Evolutionary conservation across 164 flowering plant genomes (phyloP).

Genomic region (Macadamia integrifolia): DNA sequence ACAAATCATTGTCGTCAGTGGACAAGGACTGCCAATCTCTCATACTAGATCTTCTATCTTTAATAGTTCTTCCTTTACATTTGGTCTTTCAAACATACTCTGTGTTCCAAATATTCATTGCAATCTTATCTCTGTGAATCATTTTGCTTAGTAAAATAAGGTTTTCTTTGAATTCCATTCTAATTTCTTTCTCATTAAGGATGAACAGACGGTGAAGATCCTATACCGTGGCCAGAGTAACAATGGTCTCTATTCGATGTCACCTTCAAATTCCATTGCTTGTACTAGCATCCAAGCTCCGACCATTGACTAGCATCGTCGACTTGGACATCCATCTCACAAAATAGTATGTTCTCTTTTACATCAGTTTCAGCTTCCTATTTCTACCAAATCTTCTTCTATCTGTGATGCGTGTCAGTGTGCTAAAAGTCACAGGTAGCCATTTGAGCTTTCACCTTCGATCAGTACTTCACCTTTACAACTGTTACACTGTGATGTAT

Average conservation of each 20-base stretch:
- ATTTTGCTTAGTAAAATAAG: constrained; percentile 1
- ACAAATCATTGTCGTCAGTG: not conserved
- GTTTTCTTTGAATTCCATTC: constrained; percentile 7
- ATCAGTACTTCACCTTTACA: not conserved
- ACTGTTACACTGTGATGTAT: not conserved
- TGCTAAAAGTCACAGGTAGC: not conserved
- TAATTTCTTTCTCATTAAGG: constrained; percentile 12
- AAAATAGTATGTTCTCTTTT: not conserved
- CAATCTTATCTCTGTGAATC: constrained; percentile 6
- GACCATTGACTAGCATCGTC: not conserved
- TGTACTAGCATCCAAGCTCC: not conserved
- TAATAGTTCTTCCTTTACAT: not conserved
- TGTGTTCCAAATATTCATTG: not conserved
- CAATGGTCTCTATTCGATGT: constrained; percentile 5
- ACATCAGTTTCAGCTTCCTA: too few species aligned
- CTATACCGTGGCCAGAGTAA: not conserved
- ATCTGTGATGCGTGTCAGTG: not conserved
- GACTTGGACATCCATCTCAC: constrained; percentile 9
- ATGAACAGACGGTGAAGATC: not conserved
- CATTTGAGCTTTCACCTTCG: not conserved
- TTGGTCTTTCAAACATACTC: not conserved
- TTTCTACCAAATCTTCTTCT: not conserved
- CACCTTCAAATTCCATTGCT: not conserved
- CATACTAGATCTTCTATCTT: not conserved
- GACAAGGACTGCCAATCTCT: not conserved